Evolutionary conservation across 2,329 filamentous ascomycete species (phyloP).

Genomic region (Fusarium ambrosium): DNA sequence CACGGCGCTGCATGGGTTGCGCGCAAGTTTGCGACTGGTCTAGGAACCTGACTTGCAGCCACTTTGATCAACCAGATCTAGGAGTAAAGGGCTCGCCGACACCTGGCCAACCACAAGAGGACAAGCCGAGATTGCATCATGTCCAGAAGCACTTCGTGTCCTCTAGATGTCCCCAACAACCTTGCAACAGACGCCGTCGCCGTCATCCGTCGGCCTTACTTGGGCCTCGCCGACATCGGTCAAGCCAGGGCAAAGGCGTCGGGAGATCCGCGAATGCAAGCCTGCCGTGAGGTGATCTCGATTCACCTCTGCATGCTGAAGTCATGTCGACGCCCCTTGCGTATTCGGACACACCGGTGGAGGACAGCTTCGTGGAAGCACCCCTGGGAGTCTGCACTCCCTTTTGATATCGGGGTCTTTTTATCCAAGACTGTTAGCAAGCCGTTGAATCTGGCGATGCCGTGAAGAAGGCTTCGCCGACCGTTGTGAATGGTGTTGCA

Average conservation of each 20-base stretch:
- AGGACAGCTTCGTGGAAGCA: neutral
- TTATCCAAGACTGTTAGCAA: neutral
- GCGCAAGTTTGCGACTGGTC: slow-evolving; percentile 71
- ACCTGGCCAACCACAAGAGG: neutral
- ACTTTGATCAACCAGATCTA: neutral
- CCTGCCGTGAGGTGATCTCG: neutral
- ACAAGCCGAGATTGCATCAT: neutral
- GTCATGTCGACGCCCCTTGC: neutral
- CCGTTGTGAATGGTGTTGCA: neutral
- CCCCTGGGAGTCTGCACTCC: neutral
- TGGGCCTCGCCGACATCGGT: neutral
- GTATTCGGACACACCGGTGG: neutral
- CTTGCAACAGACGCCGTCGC: neutral
- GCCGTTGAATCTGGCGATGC: neutral
- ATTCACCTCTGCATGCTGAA: neutral
- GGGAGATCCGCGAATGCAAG: neutral
- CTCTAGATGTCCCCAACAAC: neutral
- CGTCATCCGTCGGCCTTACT: neutral
- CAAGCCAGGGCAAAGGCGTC: neutral
- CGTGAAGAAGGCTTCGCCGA: neutral
- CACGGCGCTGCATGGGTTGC: slow-evolving; percentile 81
- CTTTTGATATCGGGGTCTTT: neutral
- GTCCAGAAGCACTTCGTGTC: neutral
- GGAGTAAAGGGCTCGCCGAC: neutral
- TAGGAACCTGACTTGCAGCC: slow-evolving; percentile 37